A percentile compares a stretch with the other conserved stretches of the same genome.
Evolutionary conservation across 1,139 yeast species (phyloP).

Genomic region (Taiozyma sp.): DNA sequence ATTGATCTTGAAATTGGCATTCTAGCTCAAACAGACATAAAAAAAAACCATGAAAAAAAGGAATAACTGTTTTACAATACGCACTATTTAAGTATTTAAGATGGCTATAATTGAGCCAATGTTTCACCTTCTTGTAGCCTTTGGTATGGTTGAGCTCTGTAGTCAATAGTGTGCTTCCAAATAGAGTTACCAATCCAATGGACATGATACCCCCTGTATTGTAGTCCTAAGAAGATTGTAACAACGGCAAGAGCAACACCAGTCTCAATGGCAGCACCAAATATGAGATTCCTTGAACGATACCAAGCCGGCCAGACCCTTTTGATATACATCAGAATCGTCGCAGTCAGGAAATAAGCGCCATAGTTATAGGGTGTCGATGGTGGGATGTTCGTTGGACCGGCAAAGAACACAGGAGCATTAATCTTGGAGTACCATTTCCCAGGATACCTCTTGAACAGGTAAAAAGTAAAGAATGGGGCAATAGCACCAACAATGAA

Average conservation of each 20-base stretch:
- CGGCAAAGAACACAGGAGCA: slow-evolving; percentile 34
- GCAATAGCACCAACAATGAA: slow-evolving; percentile 32
- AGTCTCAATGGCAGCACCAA: slow-evolving; percentile 52
- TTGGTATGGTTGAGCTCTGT: slow-evolving; percentile 26
- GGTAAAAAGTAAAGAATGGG: slow-evolving; percentile 27
- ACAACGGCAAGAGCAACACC: slow-evolving; percentile 52
- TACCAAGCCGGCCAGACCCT: slow-evolving; percentile 32
- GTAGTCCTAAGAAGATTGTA: slow-evolving; percentile 43
- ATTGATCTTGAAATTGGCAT: no score
- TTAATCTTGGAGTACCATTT: slow-evolving; percentile 31
- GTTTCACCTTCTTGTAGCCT: slow-evolving; percentile 29
- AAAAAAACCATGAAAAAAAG: no score
- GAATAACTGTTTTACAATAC: background rate
- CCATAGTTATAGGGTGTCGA: slow-evolving; percentile 45
- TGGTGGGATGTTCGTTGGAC: slow-evolving; percentile 37
- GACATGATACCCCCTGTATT: slow-evolving; percentile 36
- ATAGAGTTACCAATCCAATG: slow-evolving; percentile 51
- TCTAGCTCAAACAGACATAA: background rate
- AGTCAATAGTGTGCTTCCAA: slow-evolving; percentile 29
- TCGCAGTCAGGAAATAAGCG: slow-evolving; percentile 42
- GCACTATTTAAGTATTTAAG: no score
- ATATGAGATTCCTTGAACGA: slow-evolving; percentile 36
- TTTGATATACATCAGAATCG: slow-evolving; percentile 27
- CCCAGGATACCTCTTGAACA: slow-evolving; percentile 31
- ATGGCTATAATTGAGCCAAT: slow-evolving; percentile 1